Percentiles rank a stretch among this genome's conserved stretches.
Evolutionary conservation across 495 filamentous ascomycete species (phyloP).

Genomic region (Aspergillus nidulans): DNA sequence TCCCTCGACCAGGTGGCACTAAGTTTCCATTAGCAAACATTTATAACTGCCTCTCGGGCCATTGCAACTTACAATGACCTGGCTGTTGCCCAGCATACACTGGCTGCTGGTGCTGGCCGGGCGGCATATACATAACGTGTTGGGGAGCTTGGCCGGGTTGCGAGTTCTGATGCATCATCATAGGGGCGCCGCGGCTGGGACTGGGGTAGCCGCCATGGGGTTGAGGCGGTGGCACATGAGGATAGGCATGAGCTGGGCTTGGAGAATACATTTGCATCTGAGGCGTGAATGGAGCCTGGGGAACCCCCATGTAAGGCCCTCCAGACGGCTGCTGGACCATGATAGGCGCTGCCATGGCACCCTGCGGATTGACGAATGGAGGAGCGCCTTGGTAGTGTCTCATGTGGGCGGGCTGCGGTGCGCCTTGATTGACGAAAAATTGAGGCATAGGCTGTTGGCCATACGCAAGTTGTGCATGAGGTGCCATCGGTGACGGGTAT

Average conservation of each 20-base stretch:
- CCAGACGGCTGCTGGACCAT: constrained; percentile 74
- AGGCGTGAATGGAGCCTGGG: constrained; percentile 54
- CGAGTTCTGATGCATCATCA: constrained; percentile 81
- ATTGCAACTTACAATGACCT: constrained; percentile 58
- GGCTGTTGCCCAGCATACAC: constrained; percentile 60
- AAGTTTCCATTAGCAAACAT: constrained; percentile 25
- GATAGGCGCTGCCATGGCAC: constrained; percentile 66
- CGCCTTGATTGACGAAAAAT: constrained; percentile 63
- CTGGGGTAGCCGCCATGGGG: constrained; percentile 78
- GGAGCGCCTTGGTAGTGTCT: constrained; percentile 45
- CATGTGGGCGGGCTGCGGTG: constrained; percentile 44
- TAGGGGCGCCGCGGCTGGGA: constrained; percentile 68
- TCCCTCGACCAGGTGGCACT: constrained; percentile 56
- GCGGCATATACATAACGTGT: constrained; percentile 61
- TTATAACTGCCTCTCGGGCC: neutral
- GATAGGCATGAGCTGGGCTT: constrained; percentile 62
- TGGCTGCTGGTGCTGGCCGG: constrained; percentile 63
- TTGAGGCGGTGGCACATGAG: constrained; percentile 58
- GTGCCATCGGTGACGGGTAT: constrained; percentile 66
- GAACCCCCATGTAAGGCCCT: constrained; percentile 49
- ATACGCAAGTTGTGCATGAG: constrained; percentile 63
- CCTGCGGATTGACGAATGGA: constrained; percentile 63
- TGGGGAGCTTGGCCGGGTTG: constrained; percentile 64
- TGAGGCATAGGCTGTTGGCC: constrained; percentile 71
- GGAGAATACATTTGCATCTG: constrained; percentile 75